Percentiles rank a stretch among this genome's conserved stretches.
These are phyloP conservation scores for Skeletonema potamos DNA, from an alignment of 108 stramenopile species.

Conservation along the genomic window DNA sequence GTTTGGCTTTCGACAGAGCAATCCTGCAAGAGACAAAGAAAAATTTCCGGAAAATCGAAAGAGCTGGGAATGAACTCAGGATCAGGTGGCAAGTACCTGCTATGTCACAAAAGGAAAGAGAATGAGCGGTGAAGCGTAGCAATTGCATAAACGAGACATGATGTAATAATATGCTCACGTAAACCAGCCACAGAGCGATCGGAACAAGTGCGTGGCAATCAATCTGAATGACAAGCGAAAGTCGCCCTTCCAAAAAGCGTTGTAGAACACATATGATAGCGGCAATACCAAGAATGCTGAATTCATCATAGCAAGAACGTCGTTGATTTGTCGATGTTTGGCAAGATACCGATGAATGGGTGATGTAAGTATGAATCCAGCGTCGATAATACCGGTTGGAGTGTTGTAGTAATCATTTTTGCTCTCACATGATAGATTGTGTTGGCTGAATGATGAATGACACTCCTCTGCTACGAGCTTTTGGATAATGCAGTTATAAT, in stretches of 20 bases:
- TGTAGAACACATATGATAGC: slow-evolving; percentile 20
- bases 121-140: too few relatives aligned
- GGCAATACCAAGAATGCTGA: slow-evolving; percentile 14
- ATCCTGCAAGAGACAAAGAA: slow-evolving; percentile 27
- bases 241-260: slow-evolving; percentile 41
- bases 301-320: slow-evolving; percentile 28
- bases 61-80: slow-evolving; percentile 18
- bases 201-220: slow-evolving; percentile 26
- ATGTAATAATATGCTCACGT: slow-evolving; percentile 16
- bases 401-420: neutral
- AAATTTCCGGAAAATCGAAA: slow-evolving; percentile 49
- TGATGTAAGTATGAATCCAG: slow-evolving; percentile 32
- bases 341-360: slow-evolving; percentile 20
- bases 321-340: slow-evolving; percentile 23
- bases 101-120: neutral
- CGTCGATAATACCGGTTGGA: slow-evolving; percentile 31
- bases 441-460: neutral
- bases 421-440: too few relatives aligned
- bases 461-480: neutral
- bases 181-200: slow-evolving; percentile 41
- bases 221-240: slow-evolving; percentile 28
- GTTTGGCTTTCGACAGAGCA: neutral
- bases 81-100: too few relatives aligned
- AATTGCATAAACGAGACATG: too few relatives aligned
- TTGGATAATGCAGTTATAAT: neutral